These are phyloP conservation scores for Colletotrichum sp. DNA, from an alignment of 2,329 filamentous ascomycete genomes.

Conservation along the genomic window DNA sequence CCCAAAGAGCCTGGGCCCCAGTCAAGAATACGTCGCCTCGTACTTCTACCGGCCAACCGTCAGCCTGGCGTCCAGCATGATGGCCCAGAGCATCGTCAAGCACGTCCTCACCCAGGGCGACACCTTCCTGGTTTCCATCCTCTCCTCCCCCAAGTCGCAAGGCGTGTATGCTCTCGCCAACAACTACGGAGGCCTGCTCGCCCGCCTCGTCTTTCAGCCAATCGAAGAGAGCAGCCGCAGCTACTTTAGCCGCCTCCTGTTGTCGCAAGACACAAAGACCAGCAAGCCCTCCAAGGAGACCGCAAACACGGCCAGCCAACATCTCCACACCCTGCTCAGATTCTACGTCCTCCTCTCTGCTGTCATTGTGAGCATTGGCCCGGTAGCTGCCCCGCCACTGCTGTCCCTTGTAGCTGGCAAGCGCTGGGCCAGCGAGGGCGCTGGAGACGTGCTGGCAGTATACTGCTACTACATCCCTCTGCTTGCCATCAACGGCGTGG, in stretches of 20 bases:
- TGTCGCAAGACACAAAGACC: slow-evolving; percentile 29
- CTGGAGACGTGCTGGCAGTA: slow-evolving; percentile 73
- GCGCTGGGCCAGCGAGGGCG: slow-evolving; percentile 77
- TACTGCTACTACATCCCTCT: slow-evolving; percentile 96
- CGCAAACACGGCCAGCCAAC: slow-evolving; percentile 45
- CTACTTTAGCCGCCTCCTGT: slow-evolving; percentile 83
- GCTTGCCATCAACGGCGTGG: slow-evolving; percentile 87
- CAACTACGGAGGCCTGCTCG: slow-evolving; percentile 91
- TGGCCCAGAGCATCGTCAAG: slow-evolving; percentile 88
- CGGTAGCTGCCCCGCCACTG: slow-evolving; percentile 74
- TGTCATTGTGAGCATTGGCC: slow-evolving; percentile 72
- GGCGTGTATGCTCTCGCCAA: slow-evolving; percentile 92
- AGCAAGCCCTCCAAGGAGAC: slow-evolving; percentile 27
- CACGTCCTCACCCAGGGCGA: slow-evolving; percentile 95
- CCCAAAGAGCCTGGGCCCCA: slow-evolving; percentile 40
- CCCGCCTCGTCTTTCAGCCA: slow-evolving; percentile 90
- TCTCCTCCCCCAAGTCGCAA: slow-evolving; percentile 81
- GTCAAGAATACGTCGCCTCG: slow-evolving; percentile 52
- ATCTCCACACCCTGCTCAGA: slow-evolving; percentile 69
- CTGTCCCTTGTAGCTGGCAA: slow-evolving; percentile 78
- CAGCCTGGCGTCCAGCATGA: slow-evolving; percentile 79
- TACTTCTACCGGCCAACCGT: slow-evolving; percentile 76
- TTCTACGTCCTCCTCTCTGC: slow-evolving; percentile 78
- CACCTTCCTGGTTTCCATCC: slow-evolving; percentile 80
- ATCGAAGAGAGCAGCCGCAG: slow-evolving; percentile 92